phyloP scores from a whole-genome alignment of 78 protist species.

The Bodo saltans region DNA sequence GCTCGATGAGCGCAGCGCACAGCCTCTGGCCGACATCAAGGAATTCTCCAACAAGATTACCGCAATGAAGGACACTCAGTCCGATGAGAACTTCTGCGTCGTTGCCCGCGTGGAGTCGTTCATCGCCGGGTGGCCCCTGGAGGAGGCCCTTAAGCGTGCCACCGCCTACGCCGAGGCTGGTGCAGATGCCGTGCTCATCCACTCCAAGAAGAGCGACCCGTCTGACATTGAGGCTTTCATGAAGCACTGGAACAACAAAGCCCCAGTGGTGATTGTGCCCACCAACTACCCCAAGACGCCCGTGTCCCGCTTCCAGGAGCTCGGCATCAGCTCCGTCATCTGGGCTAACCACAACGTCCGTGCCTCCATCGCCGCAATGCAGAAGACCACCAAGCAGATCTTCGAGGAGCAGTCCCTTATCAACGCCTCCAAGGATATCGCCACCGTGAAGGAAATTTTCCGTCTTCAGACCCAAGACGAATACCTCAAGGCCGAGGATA shows the following conservation, averaged over 20 bases:
- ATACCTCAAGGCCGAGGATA: slow-evolving; percentile 36
- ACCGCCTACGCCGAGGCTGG: slow-evolving; percentile 56
- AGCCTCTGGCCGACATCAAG: slow-evolving; percentile 53
- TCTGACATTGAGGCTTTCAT: slow-evolving; percentile 50
- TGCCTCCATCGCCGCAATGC: slow-evolving; percentile 39
- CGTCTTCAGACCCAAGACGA: slow-evolving; percentile 34
- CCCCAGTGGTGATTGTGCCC: slow-evolving; percentile 60
- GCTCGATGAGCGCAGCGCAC: slow-evolving; percentile 42
- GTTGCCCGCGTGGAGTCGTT: slow-evolving; percentile 65
- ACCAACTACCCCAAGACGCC: slow-evolving; percentile 54
- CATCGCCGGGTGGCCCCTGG: slow-evolving; percentile 63
- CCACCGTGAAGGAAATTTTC: slow-evolving; percentile 56
- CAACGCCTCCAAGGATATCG: slow-evolving; percentile 21
- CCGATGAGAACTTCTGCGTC: slow-evolving; percentile 45
- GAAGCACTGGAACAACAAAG: slow-evolving; percentile 42
- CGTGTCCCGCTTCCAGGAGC: slow-evolving; percentile 33
- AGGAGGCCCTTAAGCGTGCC: slow-evolving; percentile 56
- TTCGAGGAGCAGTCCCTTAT: slow-evolving; percentile 39
- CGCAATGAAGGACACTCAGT: slow-evolving; percentile 42
- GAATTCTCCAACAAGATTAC: slow-evolving; percentile 52
- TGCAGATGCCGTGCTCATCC: slow-evolving; percentile 65
- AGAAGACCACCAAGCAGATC: slow-evolving; percentile 43
- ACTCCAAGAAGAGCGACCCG: slow-evolving; percentile 51
- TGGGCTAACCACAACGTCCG: slow-evolving; percentile 58
- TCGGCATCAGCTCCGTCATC: slow-evolving; percentile 40